These are phyloP conservation scores for Pseudomassariella vexata DNA, from an alignment of 2,329 filamentous ascomycete species.

Conservation along the genomic window DNA sequence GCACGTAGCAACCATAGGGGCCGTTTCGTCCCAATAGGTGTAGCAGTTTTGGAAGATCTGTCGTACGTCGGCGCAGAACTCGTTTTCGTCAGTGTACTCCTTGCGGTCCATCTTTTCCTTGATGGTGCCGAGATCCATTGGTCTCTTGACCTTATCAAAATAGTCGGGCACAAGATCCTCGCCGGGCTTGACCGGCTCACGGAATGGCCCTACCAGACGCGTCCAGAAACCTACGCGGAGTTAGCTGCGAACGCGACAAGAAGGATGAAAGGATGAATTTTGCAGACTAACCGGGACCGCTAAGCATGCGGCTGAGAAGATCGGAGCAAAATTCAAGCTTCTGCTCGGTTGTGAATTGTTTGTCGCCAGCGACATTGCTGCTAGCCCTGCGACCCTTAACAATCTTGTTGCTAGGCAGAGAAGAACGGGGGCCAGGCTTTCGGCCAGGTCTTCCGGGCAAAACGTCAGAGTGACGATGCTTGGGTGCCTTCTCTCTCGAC, in stretches of 20 bases:
- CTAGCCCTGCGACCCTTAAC: constrained; percentile 23
- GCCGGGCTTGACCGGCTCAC: constrained; percentile 51
- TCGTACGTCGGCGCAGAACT: constrained; percentile 52
- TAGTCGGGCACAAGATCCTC: constrained; percentile 57
- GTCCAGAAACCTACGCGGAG: constrained; percentile 55
- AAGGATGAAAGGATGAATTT: too few species aligned
- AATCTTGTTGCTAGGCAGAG: constrained; percentile 24
- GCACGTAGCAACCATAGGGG: constrained; percentile 49
- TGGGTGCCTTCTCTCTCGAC: constrained; percentile 19
- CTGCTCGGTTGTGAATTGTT: constrained; percentile 28
- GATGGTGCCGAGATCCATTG: constrained; percentile 58
- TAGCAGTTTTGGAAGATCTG: constrained; percentile 61
- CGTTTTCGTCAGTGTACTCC: constrained; percentile 45
- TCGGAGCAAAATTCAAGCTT: constrained; percentile 56
- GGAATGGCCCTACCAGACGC: constrained; percentile 57
- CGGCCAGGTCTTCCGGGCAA: constrained; percentile 13
- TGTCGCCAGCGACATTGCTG: constrained; percentile 17
- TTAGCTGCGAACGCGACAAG: not conserved
- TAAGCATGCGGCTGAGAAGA: constrained; percentile 54
- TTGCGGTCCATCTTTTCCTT: constrained; percentile 52
- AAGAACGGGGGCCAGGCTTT: constrained; percentile 21
- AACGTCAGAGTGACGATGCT: constrained; percentile 34
- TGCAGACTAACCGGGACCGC: constrained; percentile 46
- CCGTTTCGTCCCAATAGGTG: constrained; percentile 53
- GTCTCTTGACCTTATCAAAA: constrained; percentile 51